A percentile compares a stretch with the other conserved stretches of the same genome.
These are phyloP conservation scores for Psilocybe azurescens DNA, from an alignment of 768 basidiomycete species.

Conservation along the genomic window DNA sequence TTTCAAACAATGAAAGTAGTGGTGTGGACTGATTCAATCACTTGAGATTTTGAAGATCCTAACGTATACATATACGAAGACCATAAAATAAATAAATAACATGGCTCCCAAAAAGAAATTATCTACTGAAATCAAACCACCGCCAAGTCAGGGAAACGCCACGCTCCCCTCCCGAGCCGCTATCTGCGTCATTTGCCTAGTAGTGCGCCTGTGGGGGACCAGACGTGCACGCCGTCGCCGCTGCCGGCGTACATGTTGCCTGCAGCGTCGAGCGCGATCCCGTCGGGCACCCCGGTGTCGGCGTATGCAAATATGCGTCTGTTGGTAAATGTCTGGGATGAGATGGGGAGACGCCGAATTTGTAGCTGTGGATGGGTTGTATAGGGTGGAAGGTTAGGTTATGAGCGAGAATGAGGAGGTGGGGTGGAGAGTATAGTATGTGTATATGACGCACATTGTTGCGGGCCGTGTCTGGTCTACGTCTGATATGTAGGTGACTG, in stretches of 20 bases:
- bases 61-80: no score
- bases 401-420: neutral
- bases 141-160: constrained; percentile 19
- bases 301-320: constrained; percentile 68
- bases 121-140: no score
- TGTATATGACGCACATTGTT: constrained; percentile 56
- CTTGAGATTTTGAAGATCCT: no score
- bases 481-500: constrained; percentile 42
- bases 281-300: constrained; percentile 69
- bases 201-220: neutral
- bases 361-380: constrained; percentile 49
- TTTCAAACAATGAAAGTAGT: no score
- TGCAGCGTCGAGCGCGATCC: constrained; percentile 62
- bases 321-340: constrained; percentile 54
- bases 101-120: no score
- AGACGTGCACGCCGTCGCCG: neutral
- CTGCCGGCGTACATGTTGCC: constrained; percentile 45
- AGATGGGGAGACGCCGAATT: constrained; percentile 63
- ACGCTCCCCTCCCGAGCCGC: neutral
- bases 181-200: constrained; percentile 6
- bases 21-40: no score
- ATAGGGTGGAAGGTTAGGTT: neutral
- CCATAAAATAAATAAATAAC: no score
- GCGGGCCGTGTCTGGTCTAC: constrained; percentile 61
- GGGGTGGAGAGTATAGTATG: neutral